A percentile compares a stretch with the other conserved stretches of the same genome.
Conservation (phyloP, 345 rosid species). For the Heritiera littoralis region DNA sequence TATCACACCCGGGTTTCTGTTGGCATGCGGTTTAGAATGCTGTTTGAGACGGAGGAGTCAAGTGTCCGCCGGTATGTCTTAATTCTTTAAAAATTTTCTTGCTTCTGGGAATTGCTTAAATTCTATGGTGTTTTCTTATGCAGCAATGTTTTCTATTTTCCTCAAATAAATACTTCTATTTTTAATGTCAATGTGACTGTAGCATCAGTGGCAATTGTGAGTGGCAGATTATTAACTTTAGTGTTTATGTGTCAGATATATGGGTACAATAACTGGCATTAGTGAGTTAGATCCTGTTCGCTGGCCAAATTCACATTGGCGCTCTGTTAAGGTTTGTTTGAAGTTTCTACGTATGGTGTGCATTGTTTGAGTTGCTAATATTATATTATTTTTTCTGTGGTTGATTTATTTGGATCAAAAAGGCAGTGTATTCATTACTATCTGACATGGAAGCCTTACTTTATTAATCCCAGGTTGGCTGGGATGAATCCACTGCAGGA, state of each 20-base stretch:
- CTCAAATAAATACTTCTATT: background rate
- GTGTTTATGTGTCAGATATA: slow-evolving; percentile 44
- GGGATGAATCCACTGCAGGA: slow-evolving; percentile 99
- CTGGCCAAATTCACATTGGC: slow-evolving; percentile 82
- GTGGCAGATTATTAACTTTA: background rate
- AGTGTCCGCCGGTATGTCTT: slow-evolving; percentile 55
- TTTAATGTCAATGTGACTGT: background rate
- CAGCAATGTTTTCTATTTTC: background rate
- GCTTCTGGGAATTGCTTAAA: background rate
- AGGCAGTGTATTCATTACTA: background rate
- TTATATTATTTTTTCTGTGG: too few relatives aligned
- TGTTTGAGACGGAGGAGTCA: slow-evolving; percentile 66
- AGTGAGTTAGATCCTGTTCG: slow-evolving; percentile 66
- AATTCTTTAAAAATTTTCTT: background rate
- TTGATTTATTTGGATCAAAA: background rate
- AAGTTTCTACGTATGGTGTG: background rate
- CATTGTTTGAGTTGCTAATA: background rate
- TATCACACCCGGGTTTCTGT: slow-evolving; percentile 55
- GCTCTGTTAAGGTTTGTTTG: slow-evolving; percentile 57
- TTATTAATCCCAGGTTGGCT: slow-evolving; percentile 73
- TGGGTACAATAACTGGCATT: slow-evolving; percentile 79
- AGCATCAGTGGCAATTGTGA: background rate
- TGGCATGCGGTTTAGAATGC: slow-evolving; percentile 70
- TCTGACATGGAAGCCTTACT: background rate
- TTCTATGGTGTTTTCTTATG: background rate